Evolutionary conservation across 345 rosid genomes (phyloP).

Genomic region (Durio zibethinus): DNA sequence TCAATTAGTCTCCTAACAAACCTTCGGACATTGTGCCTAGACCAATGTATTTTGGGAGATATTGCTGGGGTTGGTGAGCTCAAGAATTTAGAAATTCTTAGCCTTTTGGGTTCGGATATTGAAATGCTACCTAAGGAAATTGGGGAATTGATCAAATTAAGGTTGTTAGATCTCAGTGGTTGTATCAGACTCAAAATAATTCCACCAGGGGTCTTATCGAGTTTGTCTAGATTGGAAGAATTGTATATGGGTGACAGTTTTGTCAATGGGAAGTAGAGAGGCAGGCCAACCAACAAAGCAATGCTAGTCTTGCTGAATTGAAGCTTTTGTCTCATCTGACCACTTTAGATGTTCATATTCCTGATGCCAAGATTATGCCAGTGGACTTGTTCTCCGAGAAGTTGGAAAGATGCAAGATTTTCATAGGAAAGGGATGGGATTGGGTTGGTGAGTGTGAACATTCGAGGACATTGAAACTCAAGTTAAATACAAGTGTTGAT

Average conservation of each 20-base stretch:
- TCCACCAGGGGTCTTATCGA: conserved; percentile 11
- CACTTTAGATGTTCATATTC: conserved; percentile 9
- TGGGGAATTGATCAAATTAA: conserved; percentile 13
- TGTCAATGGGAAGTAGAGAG: conserved; percentile 12
- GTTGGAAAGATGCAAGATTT: neutral
- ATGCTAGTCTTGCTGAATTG: conserved; percentile 25
- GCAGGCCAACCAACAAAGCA: neutral
- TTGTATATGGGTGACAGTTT: conserved; percentile 10
- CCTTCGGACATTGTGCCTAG: conserved; percentile 17
- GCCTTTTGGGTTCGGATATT: neutral
- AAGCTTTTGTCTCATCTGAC: conserved; percentile 16
- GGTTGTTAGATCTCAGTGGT: conserved; percentile 5
- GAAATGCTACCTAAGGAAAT: conserved; percentile 22
- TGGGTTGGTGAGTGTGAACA: neutral
- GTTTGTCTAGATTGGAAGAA: conserved; percentile 29
- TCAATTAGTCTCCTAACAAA: neutral
- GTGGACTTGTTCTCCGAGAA: neutral
- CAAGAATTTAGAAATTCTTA: conserved; percentile 18
- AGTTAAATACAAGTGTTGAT: neutral
- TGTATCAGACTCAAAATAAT: conserved; percentile 15
- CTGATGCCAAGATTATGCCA: neutral
- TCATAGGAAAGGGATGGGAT: neutral
- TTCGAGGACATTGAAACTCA: neutral
- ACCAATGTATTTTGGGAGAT: neutral
- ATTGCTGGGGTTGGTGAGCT: neutral